These are phyloP conservation scores for Aspergillus cristatus DNA, from an alignment of 495 filamentous ascomycete genomes.

Conservation along the genomic window DNA sequence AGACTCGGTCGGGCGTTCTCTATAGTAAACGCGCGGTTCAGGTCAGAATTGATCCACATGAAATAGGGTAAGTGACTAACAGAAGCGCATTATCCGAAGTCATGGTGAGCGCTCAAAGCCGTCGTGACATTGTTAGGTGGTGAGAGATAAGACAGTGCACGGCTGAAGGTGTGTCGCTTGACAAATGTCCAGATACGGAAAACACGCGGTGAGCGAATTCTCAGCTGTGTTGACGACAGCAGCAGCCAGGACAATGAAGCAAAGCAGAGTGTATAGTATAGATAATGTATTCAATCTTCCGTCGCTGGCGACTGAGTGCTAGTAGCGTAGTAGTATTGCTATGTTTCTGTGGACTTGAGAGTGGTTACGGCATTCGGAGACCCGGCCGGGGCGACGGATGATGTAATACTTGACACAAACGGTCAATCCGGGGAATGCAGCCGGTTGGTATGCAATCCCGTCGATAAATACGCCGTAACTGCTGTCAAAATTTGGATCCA, in stretches of 20 bases:
- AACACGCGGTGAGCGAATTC: too few relatives aligned
- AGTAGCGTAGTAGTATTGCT: too few relatives aligned
- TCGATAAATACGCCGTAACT: too few relatives aligned
- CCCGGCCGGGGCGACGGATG: conserved; percentile 19
- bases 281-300: too few relatives aligned
- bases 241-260: too few relatives aligned
- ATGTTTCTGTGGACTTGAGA: too few relatives aligned
- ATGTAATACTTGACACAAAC: conserved; percentile 32
- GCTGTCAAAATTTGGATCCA: background rate
- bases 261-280: too few relatives aligned
- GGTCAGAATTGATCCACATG: conserved; percentile 5
- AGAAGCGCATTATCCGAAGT: conserved; percentile 35
- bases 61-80: conserved; percentile 15
- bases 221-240: too few relatives aligned
- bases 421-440: conserved; percentile 25
- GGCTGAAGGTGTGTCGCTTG: background rate
- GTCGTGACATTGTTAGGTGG: conserved; percentile 25
- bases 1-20: conserved; percentile 49
- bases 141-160: too few relatives aligned
- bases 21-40: conserved; percentile 17
- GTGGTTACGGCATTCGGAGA: background rate
- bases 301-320: too few relatives aligned
- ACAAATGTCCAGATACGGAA: background rate
- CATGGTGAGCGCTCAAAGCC: conserved; percentile 31
- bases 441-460: background rate